These are phyloP conservation scores for Monosporozyma siamensis DNA, from an alignment of 805 yeast genomes.

Conservation along the genomic window DNA sequence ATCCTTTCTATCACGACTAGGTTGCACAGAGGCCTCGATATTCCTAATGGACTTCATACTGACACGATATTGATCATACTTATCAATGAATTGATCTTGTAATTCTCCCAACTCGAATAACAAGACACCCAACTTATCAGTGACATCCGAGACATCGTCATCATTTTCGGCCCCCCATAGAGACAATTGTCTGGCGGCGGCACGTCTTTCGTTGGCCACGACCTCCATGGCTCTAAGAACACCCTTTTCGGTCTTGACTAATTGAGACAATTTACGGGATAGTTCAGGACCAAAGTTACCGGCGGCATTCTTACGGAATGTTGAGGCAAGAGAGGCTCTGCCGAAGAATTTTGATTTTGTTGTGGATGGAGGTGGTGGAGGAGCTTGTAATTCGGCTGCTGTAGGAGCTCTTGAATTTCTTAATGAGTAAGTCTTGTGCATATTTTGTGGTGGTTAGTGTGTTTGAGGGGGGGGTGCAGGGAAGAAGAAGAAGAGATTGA, in stretches of 20 bases:
- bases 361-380: conserved; percentile 73
- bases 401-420: conserved; percentile 76
- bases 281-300: conserved; percentile 93
- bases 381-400: conserved; percentile 68
- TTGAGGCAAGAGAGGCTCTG: conserved; percentile 55
- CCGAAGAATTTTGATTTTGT: conserved; percentile 72
- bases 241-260: conserved; percentile 93
- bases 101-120: conserved; percentile 95
- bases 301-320: conserved; percentile 74
- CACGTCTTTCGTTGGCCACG: conserved; percentile 87
- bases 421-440: conserved; percentile 81
- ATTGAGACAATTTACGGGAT: conserved; percentile 80
- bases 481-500: neutral
- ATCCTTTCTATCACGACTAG: conserved; percentile 95
- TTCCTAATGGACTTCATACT: conserved; percentile 90
- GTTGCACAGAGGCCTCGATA: conserved; percentile 96
- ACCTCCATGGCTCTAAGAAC: conserved; percentile 89
- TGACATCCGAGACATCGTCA: conserved; percentile 93
- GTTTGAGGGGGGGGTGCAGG: neutral
- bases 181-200: conserved; percentile 94
- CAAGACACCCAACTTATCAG: conserved; percentile 93
- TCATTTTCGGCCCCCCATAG: conserved; percentile 97
- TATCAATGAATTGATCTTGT: conserved; percentile 96
- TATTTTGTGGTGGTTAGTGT: conserved; percentile 15
- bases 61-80: conserved; percentile 95